These are phyloP conservation scores for Suhomyces yuchorum DNA, from an alignment of 1,139 yeast genomes.

Conservation along the genomic window DNA sequence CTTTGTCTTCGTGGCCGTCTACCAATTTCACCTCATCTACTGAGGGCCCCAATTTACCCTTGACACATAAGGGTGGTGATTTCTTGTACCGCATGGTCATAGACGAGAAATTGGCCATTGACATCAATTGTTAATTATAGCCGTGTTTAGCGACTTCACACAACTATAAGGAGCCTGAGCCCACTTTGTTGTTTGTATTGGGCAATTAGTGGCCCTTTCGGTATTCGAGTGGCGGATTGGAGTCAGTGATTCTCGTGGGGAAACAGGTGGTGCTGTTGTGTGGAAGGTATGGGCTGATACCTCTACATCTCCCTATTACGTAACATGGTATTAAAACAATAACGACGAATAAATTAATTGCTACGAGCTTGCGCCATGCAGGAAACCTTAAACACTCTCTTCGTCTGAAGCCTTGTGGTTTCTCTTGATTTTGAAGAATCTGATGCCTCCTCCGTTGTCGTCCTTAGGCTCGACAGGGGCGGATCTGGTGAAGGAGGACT, in stretches of 20 bases:
- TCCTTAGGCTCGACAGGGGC: constrained; percentile 38
- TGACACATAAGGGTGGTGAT: too few relatives aligned
- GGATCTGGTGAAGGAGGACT: constrained; percentile 49
- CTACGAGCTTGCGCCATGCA: constrained; percentile 9
- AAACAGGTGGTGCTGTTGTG: background rate
- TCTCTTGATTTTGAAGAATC: constrained; percentile 78
- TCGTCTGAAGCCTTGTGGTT: constrained; percentile 60
- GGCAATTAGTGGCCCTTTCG: background rate
- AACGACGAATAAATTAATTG: constrained; percentile 8
- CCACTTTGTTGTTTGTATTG: background rate
- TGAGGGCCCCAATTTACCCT: background rate
- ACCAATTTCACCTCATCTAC: background rate
- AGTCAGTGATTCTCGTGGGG: too few relatives aligned
- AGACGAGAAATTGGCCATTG: background rate
- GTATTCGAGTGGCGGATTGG: too few relatives aligned
- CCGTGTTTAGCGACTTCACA: background rate
- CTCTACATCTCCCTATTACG: constrained; percentile 5
- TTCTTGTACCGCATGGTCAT: background rate
- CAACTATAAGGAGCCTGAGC: background rate
- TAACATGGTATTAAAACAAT: constrained; percentile 5
- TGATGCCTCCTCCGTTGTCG: constrained; percentile 59
- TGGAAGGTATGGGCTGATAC: constrained; percentile 1
- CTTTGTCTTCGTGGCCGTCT: too few relatives aligned
- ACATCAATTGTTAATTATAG: background rate
- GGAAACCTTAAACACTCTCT: constrained; percentile 51